Base-by-base conservation (phyloP, 2,329 filamentous ascomycete genomes). In the Nothophaeocryptopus gaeumannii region DNA sequence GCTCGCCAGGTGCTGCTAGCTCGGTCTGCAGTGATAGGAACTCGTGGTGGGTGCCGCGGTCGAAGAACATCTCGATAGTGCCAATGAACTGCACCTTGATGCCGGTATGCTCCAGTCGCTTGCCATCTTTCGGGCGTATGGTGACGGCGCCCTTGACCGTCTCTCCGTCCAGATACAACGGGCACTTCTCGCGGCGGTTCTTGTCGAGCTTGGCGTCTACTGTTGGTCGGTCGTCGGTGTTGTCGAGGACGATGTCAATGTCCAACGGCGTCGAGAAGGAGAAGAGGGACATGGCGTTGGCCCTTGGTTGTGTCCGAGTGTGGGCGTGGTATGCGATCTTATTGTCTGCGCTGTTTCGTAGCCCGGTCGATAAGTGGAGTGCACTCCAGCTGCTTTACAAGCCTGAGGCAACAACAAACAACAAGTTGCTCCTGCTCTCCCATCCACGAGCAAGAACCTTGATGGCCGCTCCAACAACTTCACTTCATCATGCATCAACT, bases 71-170 rank as follows among this genome's bases (percentile, higher is more conserved):
- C 72, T 99, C 93, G 78, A 99, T 99, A 56, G 91, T 95, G 69
- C 93, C 93, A 65, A 99, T 96, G 76, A 99, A 99, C 71, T 99
- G 93, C 64, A 99, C 92, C 75, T 99, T 99, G 80, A 99, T 96
- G 63, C 93, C 93, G 9, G 91, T 97, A 72, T 99, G 93, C 73
- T 99, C 93, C 67, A 99, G 78, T 55, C 93, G 83, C 79, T 97
- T 97, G 68, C 93, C 93, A 78, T 99, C 93, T 74, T 99, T 99
- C 42, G 93, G 93, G 61, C 93, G 79, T 61, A 99, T 85, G 7
- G 93, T 99, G 54, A 99, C 91, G 44, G 87, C 87, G 65, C 92
- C 93, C 78, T 95, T 96, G 67, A 99, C 92, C 36, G 91, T 96
- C 77, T 99, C 93, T 62, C 95, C 93, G 69, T 99, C 93, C 79